Conservation (phyloP, 805 yeast species). For the Yarrowia phangngaensis region DNA sequence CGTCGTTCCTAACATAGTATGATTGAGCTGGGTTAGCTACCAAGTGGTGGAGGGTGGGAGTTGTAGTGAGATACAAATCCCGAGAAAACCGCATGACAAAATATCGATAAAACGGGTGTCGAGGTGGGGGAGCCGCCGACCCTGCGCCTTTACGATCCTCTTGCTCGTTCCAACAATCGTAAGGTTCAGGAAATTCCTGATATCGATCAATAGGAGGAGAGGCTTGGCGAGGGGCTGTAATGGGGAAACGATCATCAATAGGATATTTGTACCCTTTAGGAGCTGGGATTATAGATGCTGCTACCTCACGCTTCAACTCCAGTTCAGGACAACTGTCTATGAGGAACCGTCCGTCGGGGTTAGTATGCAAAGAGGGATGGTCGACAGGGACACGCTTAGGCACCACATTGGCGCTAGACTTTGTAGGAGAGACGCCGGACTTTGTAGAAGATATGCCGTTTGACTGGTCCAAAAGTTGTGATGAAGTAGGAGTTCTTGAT, state of each 20-base stretch:
- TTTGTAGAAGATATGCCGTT: too few relatives aligned
- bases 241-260: constrained; percentile 19
- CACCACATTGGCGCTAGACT: constrained; percentile 9
- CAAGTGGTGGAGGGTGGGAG: constrained; percentile 25
- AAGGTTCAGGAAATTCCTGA: constrained; percentile 22
- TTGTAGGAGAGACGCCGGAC: constrained; percentile 3
- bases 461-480: constrained; percentile 10
- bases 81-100: constrained; percentile 22
- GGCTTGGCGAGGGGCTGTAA: constrained; percentile 9
- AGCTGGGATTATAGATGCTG: background rate
- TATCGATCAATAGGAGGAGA: constrained; percentile 19
- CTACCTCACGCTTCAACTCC: constrained; percentile 6
- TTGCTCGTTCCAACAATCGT: constrained; percentile 21
- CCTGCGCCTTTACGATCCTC: constrained; percentile 6
- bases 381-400: constrained; percentile 22
- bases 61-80: constrained; percentile 20
- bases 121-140: background rate
- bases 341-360: constrained; percentile 25
- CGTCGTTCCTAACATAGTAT: constrained; percentile 19
- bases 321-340: constrained; percentile 23
- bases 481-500: constrained; percentile 2
- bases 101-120: constrained; percentile 19
- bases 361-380: constrained; percentile 24
- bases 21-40: constrained; percentile 20
- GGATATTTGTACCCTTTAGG: constrained; percentile 20